Base-by-base conservation (phyloP, 208 protist species). In the Leishmania tarentolae region DNA sequence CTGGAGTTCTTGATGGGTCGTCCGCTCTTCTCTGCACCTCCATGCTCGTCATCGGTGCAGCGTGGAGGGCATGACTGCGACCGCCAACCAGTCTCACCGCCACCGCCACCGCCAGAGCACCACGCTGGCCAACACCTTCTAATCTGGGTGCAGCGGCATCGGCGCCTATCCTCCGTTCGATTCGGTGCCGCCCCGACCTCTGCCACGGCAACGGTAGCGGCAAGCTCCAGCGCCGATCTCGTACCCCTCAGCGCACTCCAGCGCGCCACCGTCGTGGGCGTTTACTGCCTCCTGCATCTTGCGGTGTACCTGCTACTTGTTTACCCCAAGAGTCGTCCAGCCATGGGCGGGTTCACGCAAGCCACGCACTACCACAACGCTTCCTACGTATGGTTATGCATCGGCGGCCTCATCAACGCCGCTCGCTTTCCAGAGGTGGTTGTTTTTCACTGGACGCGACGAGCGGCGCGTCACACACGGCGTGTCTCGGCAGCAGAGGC, bases 301-400 rank as follows among this genome's bases (percentile, higher is more conserved):
- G 75, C 69, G 40, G 61, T 88, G 77, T 88, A 91, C 74, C 59
- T 89, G 47, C 76, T 82, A 68, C 63, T 93, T 35, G 84, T 94
- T 31, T 50, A 89, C 13, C 92, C 92, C 6, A 93, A 93, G 76
- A 85, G 82, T 24, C 21, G 37, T 2, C 52, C 46, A 0, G 57
- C 77, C 40, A 37, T 19, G n/a, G 78, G 88, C 52, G 92, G 92
- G 31, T 92, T 88, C 82, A 86, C 85, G 50, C 83, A 89, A 57
- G 89, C 86, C 15, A 70, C 90, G 5, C 78, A 93, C 75, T 93
- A 90, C 80, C 90, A 96, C 85, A 81, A 76, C 68, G 44, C 87
- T 57, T 88, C 86, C 56, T 96, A 90, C 76, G 37, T 90, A 6
- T 93, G 78, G 75, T 82, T 96, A 59, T 70, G 88, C 9, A 7